A percentile compares a stretch with the other conserved stretches of the same genome.
phyloP scores from a whole-genome alignment of 208 protist species.

The Acanthamoeba culbertsoni region DNA sequence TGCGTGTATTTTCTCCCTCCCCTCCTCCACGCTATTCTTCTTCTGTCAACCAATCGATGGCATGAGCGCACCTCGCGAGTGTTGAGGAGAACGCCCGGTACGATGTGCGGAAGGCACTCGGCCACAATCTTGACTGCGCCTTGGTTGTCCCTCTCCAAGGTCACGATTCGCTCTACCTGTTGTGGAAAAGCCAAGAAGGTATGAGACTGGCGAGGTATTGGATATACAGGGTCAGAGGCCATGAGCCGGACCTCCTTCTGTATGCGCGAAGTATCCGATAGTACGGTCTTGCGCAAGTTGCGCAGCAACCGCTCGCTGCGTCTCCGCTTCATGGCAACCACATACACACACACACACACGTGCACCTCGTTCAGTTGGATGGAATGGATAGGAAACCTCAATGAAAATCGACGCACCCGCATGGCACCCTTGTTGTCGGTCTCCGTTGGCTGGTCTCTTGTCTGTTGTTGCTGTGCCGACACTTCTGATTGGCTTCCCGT shows the following conservation, averaged over 20 bases:
- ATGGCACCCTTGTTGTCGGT: not conserved
- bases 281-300: not conserved
- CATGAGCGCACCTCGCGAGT: constrained; percentile 70
- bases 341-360: not conserved
- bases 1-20: too few relatives aligned
- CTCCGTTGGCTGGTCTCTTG: not conserved
- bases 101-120: constrained; percentile 74
- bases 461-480: not conserved
- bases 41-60: not conserved
- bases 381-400: not conserved
- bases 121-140: constrained; percentile 71
- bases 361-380: not conserved
- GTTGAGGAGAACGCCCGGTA: constrained; percentile 79
- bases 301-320: not conserved
- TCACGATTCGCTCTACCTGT: constrained; percentile 50
- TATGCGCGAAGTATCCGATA: not conserved
- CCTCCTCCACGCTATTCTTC: not conserved
- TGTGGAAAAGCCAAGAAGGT: not conserved
- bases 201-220: not conserved
- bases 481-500: not conserved
- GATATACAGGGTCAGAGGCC: not conserved
- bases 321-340: not conserved
- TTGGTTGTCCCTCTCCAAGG: constrained; percentile 65
- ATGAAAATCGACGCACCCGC: not conserved
- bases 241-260: not conserved